Conservation (phyloP, 2,329 filamentous ascomycete genomes). For the Colletotrichum liaoningense region DNA sequence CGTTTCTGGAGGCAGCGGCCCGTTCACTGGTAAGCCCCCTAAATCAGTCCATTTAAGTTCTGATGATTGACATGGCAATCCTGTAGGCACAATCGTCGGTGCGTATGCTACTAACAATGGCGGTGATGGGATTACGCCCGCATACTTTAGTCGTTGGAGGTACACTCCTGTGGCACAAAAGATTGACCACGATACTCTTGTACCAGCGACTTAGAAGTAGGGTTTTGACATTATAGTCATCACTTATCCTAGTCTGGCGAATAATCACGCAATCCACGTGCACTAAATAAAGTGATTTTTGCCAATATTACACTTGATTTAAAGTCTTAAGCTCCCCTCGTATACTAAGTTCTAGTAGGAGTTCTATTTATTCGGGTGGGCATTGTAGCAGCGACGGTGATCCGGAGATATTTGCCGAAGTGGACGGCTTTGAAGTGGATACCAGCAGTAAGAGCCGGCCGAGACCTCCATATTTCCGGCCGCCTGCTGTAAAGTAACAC, state of each 20-base stretch:
- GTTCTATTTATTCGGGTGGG: too few relatives aligned
- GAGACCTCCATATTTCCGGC: not conserved
- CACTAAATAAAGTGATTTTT: too few relatives aligned
- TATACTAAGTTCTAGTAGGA: too few relatives aligned
- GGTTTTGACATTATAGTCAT: too few relatives aligned
- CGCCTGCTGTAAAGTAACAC: constrained; percentile 6
- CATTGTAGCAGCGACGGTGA: not conserved
- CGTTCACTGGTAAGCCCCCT: constrained; percentile 43
- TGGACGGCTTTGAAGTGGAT: not conserved
- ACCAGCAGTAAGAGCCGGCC: not conserved
- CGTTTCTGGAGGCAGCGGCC: constrained; percentile 30
- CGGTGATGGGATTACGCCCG: constrained; percentile 52
- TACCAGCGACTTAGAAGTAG: not conserved
- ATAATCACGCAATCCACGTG: too few relatives aligned
- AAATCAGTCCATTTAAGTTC: accelerated
- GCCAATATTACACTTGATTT: too few relatives aligned
- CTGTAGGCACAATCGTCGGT: constrained; percentile 59
- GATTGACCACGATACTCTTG: not conserved
- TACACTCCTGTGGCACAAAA: constrained; percentile 47
- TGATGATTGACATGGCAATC: not conserved
- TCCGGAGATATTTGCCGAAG: not conserved
- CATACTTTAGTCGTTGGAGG: constrained; percentile 60
- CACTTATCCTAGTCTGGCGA: too few relatives aligned
- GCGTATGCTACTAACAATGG: constrained; percentile 66
- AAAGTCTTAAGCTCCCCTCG: too few relatives aligned